Evolutionary conservation across 805 yeast genomes (phyloP).

Genomic region (Teunomyces barrocoloradensis): DNA sequence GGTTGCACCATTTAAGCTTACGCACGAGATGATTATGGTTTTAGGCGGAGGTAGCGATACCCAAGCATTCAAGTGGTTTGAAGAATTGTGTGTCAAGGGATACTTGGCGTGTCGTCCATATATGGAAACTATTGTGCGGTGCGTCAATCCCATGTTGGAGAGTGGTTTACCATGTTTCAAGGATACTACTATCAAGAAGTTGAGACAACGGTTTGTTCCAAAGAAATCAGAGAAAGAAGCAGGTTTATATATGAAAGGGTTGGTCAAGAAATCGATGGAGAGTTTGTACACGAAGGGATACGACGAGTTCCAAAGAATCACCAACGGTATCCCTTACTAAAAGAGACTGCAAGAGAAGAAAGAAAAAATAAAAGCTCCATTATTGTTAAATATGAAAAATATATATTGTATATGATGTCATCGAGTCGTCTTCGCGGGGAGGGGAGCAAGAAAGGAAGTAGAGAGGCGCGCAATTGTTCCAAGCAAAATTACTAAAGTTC

Average conservation of each 20-base stretch:
- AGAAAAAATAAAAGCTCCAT: not conserved
- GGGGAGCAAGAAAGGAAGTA: too few relatives aligned
- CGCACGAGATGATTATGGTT: slow-evolving; percentile 93
- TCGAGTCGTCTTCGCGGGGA: not conserved
- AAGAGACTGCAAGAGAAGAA: slow-evolving; percentile 6
- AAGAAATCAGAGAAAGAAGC: slow-evolving; percentile 82
- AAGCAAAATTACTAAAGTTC: not conserved
- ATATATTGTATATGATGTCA: not conserved
- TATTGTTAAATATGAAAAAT: not conserved
- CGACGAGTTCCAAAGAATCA: slow-evolving; percentile 94
- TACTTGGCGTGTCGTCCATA: slow-evolving; percentile 85
- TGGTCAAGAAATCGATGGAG: slow-evolving; percentile 80
- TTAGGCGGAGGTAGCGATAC: slow-evolving; percentile 89
- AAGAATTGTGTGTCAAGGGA: slow-evolving; percentile 91
- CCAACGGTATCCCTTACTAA: slow-evolving; percentile 96
- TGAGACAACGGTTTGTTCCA: slow-evolving; percentile 78
- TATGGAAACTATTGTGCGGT: slow-evolving; percentile 77
- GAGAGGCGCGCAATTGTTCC: too few relatives aligned
- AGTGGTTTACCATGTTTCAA: slow-evolving; percentile 97
- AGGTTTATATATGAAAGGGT: slow-evolving; percentile 66
- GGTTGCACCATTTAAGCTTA: slow-evolving; percentile 95
- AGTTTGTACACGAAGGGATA: slow-evolving; percentile 90
- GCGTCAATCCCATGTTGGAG: slow-evolving; percentile 90
- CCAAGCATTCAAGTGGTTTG: slow-evolving; percentile 90
- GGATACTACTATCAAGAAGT: slow-evolving; percentile 76